These are phyloP conservation scores for Glebionis coronaria DNA, from an alignment of 129 eudicot species.

Conservation along the genomic window DNA sequence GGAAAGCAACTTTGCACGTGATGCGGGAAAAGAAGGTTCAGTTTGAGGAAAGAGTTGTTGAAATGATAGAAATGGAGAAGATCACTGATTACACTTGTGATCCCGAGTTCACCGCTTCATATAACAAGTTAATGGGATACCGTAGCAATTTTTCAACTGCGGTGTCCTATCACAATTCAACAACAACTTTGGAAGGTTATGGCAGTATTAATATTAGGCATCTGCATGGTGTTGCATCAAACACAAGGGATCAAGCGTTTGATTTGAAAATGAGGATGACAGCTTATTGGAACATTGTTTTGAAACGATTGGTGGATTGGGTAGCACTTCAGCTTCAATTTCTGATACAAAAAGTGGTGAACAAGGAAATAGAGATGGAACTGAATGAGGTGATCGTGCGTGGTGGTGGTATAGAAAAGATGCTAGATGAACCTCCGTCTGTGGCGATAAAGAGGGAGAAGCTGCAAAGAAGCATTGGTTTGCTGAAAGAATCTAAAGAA, in stretches of 20 bases:
- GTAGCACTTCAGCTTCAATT: constrained; percentile 26
- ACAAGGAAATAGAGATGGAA: constrained; percentile 18
- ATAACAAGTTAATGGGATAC: constrained; percentile 23
- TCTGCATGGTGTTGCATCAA: background rate
- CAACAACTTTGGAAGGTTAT: constrained; percentile 7
- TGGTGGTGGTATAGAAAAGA: constrained; percentile 30
- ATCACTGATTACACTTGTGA: constrained; percentile 36
- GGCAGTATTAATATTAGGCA: constrained; percentile 9
- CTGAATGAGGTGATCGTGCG: constrained; percentile 22
- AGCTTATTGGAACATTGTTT: constrained; percentile 37
- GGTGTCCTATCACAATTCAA: background rate
- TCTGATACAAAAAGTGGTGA: constrained; percentile 19
- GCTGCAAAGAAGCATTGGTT: constrained; percentile 24
- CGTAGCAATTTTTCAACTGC: background rate
- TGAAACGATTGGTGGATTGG: constrained; percentile 31
- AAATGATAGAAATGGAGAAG: constrained; percentile 38
- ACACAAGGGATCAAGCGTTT: constrained; percentile 26
- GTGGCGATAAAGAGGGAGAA: constrained; percentile 25
- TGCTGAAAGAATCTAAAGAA: constrained; percentile 30
- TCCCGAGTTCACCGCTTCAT: constrained; percentile 20
- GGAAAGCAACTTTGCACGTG: constrained; percentile 22
- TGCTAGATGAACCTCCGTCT: constrained; percentile 28
- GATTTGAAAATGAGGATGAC: constrained; percentile 37
- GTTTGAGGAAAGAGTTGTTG: constrained; percentile 22
- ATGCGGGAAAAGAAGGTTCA: constrained; percentile 10